Percentiles rank a stretch among this genome's conserved stretches.
These are phyloP conservation scores for Blastosporella zonata DNA, from an alignment of 1,284 basidiomycete species.

Conservation along the genomic window DNA sequence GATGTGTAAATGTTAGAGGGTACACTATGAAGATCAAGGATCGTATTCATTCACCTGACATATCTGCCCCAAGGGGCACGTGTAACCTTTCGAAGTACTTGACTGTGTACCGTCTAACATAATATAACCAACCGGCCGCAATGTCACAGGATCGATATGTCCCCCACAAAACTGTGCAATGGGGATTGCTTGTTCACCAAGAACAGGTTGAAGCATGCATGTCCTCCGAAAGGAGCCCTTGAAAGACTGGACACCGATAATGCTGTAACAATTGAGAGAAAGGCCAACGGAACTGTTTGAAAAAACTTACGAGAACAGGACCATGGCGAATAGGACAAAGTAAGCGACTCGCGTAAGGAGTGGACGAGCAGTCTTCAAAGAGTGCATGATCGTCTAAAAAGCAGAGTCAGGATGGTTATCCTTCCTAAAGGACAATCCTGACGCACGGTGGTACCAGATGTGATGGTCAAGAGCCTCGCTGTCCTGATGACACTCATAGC, in stretches of 20 bases:
- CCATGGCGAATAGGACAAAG: conserved; percentile 89
- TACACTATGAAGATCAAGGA: not conserved
- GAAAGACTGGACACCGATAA: conserved; percentile 91
- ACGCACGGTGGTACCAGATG: conserved; percentile 86
- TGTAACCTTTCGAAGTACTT: conserved; percentile 61
- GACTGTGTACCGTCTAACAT: conserved; percentile 34
- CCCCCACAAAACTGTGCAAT: conserved; percentile 76
- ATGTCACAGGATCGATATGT: conserved; percentile 58
- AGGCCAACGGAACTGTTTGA: not conserved
- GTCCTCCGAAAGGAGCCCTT: conserved; percentile 75
- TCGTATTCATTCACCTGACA: conserved; percentile 54
- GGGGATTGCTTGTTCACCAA: conserved; percentile 47
- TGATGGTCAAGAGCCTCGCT: conserved; percentile 83
- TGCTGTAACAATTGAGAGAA: conserved; percentile 42
- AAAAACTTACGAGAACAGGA: conserved; percentile 78
- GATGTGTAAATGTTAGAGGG: conserved; percentile 3
- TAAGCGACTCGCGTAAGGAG: conserved; percentile 86
- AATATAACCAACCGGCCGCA: conserved; percentile 48
- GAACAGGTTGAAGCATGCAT: conserved; percentile 51
- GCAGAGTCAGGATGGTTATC: conserved; percentile 1
- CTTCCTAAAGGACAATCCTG: not conserved
- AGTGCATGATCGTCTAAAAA: conserved; percentile 85
- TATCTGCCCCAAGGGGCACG: conserved; percentile 80
- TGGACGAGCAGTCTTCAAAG: conserved; percentile 88
- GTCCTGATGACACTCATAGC: conserved; percentile 88